These are phyloP conservation scores for Zea mays DNA, from an alignment of 176 grass and related monocot genomes.

Conservation along the genomic window DNA sequence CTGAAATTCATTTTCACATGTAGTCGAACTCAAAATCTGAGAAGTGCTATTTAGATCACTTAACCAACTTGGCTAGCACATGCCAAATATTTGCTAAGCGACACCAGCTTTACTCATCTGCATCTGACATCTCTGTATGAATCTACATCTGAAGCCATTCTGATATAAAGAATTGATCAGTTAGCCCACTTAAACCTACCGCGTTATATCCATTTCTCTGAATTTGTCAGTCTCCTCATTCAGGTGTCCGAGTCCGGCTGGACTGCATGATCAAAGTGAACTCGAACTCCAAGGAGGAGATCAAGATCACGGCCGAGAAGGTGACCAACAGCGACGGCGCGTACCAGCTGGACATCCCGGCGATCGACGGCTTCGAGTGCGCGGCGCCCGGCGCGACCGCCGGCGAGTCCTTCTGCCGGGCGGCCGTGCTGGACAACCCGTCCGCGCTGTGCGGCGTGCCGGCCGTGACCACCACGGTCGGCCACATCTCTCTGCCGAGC, in stretches of 20 bases:
- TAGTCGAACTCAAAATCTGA: too few species aligned
- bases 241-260: slow-evolving; percentile 74
- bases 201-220: neutral
- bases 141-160: neutral
- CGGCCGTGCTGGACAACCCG: slow-evolving; percentile 61
- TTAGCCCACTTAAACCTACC: neutral
- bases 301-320: slow-evolving; percentile 69
- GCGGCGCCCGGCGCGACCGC: slow-evolving; percentile 36
- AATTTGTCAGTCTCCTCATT: neutral
- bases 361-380: slow-evolving; percentile 70
- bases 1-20: too few species aligned
- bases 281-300: slow-evolving; percentile 50
- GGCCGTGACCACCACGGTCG: slow-evolving; percentile 48
- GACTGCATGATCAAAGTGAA: slow-evolving; percentile 69
- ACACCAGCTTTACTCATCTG: neutral
- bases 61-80: too few species aligned
- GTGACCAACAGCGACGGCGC: slow-evolving; percentile 65
- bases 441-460: slow-evolving; percentile 67
- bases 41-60: too few species aligned
- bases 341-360: slow-evolving; percentile 75
- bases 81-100: neutral
- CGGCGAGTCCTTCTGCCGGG: slow-evolving; percentile 63
- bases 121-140: neutral
- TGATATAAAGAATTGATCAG: neutral
- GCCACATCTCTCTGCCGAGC: slow-evolving; percentile 54